These are phyloP conservation scores for Sporobolomyces pararoseus DNA, from an alignment of 768 basidiomycete genomes.

Conservation along the genomic window DNA sequence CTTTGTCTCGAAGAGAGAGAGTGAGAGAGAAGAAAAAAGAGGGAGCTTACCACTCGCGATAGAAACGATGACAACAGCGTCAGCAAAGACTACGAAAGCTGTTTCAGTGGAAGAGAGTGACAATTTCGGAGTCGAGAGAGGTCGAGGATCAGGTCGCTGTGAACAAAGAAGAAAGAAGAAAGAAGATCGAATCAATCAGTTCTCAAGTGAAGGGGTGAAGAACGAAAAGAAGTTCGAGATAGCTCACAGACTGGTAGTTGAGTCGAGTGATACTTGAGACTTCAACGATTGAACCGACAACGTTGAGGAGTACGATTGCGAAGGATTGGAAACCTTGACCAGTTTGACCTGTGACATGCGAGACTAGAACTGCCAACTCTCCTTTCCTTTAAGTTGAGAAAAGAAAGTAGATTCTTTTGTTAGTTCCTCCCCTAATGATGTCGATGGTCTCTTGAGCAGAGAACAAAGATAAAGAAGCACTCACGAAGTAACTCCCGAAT, in stretches of 20 bases:
- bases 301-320: conserved; percentile 45
- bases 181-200: background rate
- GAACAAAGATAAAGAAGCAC: background rate
- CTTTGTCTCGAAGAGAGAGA: too few relatives aligned
- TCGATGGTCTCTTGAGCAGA: too few relatives aligned
- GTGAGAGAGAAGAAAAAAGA: background rate
- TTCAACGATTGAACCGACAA: conserved; percentile 10
- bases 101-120: conserved; percentile 45
- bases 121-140: conserved; percentile 48
- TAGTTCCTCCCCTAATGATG: too few relatives aligned
- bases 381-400: conserved; percentile 27
- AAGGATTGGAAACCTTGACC: conserved; percentile 39
- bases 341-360: conserved; percentile 39
- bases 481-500: conserved; percentile 39
- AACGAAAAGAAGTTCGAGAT: too few relatives aligned
- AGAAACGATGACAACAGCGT: conserved; percentile 48
- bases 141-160: conserved; percentile 48
- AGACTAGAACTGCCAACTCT: conserved; percentile 47
- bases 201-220: too few relatives aligned
- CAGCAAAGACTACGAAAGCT: conserved; percentile 50
- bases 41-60: conserved; percentile 29
- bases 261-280: conserved; percentile 22
- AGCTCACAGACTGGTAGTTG: conserved; percentile 37
- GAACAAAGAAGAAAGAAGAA: background rate
- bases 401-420: too few relatives aligned